Evolutionary conservation across 148 eudicot genomes (phyloP).

Genomic region (Agrostemma githago): DNA sequence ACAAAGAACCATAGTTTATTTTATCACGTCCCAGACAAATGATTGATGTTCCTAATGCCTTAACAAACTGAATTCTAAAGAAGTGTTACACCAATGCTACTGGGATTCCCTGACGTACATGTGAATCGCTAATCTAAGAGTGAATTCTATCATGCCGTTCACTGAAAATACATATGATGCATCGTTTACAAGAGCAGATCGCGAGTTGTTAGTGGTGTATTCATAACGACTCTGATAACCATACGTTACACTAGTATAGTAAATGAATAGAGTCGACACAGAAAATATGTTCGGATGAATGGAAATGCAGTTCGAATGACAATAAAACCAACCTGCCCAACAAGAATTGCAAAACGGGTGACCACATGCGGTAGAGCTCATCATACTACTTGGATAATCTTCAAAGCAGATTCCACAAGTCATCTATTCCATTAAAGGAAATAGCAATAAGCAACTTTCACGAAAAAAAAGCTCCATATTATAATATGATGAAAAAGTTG

Average conservation of each 20-base stretch:
- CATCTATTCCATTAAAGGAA: slow-evolving; percentile 36
- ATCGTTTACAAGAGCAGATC: too few relatives aligned
- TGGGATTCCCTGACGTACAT: too few relatives aligned
- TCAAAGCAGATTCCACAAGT: slow-evolving; percentile 89
- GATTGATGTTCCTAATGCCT: background rate
- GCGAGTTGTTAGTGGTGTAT: too few relatives aligned
- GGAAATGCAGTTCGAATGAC: background rate
- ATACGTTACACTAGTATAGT: background rate
- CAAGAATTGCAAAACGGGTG: slow-evolving; percentile 71
- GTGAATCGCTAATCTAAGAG: too few relatives aligned
- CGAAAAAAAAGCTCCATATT: background rate
- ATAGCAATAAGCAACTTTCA: slow-evolving; percentile 9
- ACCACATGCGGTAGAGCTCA: slow-evolving; percentile 77
- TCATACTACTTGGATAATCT: slow-evolving; percentile 40
- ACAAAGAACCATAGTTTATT: background rate
- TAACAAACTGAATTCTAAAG: background rate
- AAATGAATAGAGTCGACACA: background rate
- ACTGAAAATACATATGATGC: too few relatives aligned
- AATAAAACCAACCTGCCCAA: slow-evolving; percentile 64
- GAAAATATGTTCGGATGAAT: background rate
- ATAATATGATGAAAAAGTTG: background rate
- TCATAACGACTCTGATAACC: too few relatives aligned
- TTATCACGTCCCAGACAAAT: background rate
- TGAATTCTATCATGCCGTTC: too few relatives aligned
- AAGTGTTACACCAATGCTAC: background rate